Evolutionary conservation across 192 early-diverging fungal species (phyloP).

Genomic region (Oehlia diaphana): DNA sequence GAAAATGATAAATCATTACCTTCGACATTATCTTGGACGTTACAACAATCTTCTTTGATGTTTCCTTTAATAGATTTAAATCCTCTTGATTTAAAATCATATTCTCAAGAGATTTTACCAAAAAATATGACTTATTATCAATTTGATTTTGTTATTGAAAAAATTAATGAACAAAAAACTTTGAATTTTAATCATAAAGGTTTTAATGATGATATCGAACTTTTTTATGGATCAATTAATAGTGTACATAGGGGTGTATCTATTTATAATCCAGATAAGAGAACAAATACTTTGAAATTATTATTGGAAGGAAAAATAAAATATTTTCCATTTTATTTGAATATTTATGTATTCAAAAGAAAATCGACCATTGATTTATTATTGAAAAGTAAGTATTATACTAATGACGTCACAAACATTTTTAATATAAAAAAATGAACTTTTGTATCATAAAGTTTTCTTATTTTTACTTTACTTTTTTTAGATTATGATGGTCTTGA

Average conservation of each 20-base stretch:
- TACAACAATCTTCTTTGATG: conserved; percentile 31
- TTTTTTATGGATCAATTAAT: not conserved
- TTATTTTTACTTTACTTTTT: conserved; percentile 14
- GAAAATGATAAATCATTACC: not conserved
- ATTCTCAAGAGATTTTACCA: not conserved
- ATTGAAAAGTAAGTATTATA: not conserved
- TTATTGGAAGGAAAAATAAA: not conserved
- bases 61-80: not conserved
- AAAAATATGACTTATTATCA: not conserved
- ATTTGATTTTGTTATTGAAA: not conserved
- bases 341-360: conserved; percentile 1
- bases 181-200: not conserved
- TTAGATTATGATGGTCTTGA: conserved; percentile 30
- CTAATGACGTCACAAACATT: not conserved
- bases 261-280: not conserved
- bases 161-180: not conserved
- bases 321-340: not conserved
- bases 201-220: not conserved
- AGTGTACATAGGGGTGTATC: not conserved
- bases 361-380: not conserved
- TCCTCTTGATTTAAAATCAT: not conserved
- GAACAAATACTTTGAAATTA: not conserved
- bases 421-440: not conserved
- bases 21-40: conserved; percentile 16
- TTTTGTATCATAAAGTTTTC: not conserved